These are phyloP conservation scores for Pleurotus giganteus DNA, from an alignment of 768 basidiomycete genomes.

Conservation along the genomic window DNA sequence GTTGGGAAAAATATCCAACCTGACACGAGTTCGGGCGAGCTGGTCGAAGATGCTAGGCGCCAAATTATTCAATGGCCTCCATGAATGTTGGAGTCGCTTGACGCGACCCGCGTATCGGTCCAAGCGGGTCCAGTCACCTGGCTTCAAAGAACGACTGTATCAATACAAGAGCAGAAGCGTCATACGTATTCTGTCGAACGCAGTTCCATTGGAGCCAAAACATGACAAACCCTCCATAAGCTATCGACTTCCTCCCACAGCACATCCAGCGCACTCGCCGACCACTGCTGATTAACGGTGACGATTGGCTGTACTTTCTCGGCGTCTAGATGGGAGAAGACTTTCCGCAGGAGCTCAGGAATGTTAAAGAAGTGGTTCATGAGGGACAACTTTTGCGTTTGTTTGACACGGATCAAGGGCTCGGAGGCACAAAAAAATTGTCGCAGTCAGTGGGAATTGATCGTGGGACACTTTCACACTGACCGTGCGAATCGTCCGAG, in stretches of 20 bases:
- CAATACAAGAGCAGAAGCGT: neutral
- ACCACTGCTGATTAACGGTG: slow-evolving; percentile 50
- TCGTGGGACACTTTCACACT: too few species aligned
- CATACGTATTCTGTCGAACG: slow-evolving; percentile 25
- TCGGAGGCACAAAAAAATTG: too few species aligned
- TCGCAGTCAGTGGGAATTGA: too few species aligned
- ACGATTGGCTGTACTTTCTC: neutral
- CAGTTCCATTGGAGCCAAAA: slow-evolving; percentile 43
- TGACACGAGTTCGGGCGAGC: slow-evolving; percentile 53
- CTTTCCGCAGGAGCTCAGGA: neutral
- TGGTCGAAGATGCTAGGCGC: slow-evolving; percentile 46
- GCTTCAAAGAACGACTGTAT: slow-evolving; percentile 30
- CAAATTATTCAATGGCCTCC: slow-evolving; percentile 17
- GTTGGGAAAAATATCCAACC: slow-evolving; percentile 52
- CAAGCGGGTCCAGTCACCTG: slow-evolving; percentile 56
- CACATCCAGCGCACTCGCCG: slow-evolving; percentile 29
- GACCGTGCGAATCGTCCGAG: too few species aligned
- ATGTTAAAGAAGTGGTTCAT: neutral
- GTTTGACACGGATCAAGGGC: too few species aligned
- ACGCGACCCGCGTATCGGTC: slow-evolving; percentile 52
- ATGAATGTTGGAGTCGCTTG: slow-evolving; percentile 30
- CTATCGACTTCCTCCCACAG: slow-evolving; percentile 56
- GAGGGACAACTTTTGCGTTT: too few species aligned
- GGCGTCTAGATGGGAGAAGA: neutral
- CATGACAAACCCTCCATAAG: slow-evolving; percentile 39